These are phyloP conservation scores for Luvunga scandens DNA, from an alignment of 345 rosid species.

Conservation along the genomic window DNA sequence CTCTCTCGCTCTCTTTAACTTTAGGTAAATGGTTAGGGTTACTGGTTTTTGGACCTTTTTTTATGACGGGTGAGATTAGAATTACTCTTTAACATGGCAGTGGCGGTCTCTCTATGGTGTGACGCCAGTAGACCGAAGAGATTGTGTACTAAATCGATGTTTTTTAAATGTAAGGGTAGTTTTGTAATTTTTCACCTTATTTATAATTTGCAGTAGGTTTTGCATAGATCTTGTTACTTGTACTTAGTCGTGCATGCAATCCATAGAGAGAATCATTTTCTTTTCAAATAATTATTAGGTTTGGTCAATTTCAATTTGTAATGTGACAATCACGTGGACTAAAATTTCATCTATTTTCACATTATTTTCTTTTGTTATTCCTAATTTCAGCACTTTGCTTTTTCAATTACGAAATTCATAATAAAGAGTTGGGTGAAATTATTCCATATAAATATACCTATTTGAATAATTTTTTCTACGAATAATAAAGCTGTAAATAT, in stretches of 20 bases:
- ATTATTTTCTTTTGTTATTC: too few relatives aligned
- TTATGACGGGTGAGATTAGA: conserved; percentile 24
- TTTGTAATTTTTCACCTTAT: conserved; percentile 16
- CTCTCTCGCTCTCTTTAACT: not conserved
- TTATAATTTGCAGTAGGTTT: not conserved
- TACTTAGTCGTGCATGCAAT: not conserved
- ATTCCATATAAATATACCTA: too few relatives aligned
- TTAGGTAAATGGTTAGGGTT: conserved; percentile 23
- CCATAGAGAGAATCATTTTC: not conserved
- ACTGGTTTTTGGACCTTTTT: conserved; percentile 12
- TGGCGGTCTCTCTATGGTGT: conserved; percentile 27
- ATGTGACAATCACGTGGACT: not conserved
- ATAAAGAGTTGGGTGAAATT: too few relatives aligned
- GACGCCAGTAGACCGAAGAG: conserved; percentile 14
- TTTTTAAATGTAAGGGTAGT: conserved; percentile 18
- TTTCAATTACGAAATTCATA: too few relatives aligned
- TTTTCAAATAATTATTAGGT: not conserved
- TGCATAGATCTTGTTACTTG: not conserved
- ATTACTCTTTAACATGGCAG: conserved; percentile 29
- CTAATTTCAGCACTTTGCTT: too few relatives aligned
- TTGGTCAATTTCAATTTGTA: not conserved
- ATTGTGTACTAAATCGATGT: conserved; percentile 22
- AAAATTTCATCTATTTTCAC: not conserved
- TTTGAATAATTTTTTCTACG: too few relatives aligned
- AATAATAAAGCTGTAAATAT: too few relatives aligned